Evolutionary conservation across 352 stramenopile genomes (phyloP).

Genomic region (Globisporangium megalacanthum): DNA sequence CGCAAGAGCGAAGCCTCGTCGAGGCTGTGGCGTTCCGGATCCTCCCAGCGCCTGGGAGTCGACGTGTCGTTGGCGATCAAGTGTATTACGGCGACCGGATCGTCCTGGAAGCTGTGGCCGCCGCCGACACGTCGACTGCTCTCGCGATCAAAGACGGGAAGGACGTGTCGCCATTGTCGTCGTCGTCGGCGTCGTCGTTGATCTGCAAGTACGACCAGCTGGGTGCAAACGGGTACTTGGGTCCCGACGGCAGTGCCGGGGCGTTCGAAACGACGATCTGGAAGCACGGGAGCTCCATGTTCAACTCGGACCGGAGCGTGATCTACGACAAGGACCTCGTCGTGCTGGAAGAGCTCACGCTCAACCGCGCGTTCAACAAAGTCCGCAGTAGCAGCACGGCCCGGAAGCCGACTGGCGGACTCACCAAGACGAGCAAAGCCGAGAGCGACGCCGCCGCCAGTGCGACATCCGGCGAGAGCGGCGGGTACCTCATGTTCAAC

Average conservation of each 20-base stretch:
- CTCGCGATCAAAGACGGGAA: conserved; percentile 1
- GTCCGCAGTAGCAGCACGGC: conserved; percentile 30
- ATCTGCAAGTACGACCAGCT: conserved; percentile 82
- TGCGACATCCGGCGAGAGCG: conserved; percentile 39
- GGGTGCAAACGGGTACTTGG: conserved; percentile 70
- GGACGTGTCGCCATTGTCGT: conserved; percentile 11
- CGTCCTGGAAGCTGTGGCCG: conserved; percentile 46
- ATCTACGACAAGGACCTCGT: conserved; percentile 77
- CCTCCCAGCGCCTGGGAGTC: conserved; percentile 49
- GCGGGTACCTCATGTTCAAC: conserved; percentile 86
- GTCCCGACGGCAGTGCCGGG: conserved; percentile 66
- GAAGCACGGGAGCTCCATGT: conserved; percentile 76
- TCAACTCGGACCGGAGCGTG: conserved; percentile 75
- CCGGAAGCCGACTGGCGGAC: conserved; percentile 13
- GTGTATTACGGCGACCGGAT: conserved; percentile 81
- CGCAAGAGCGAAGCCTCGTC: conserved; percentile 61
- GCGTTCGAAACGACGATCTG: conserved; percentile 80
- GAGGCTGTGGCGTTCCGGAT: conserved; percentile 73
- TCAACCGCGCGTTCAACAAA: conserved; percentile 76
- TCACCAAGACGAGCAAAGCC: conserved; percentile 5
- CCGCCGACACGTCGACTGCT: neutral
- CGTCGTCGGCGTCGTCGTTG: conserved; percentile 7
- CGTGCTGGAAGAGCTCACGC: conserved; percentile 74
- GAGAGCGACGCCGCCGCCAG: conserved; percentile 37
- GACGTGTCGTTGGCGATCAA: conserved; percentile 47